Percentiles rank a stretch among this genome's conserved stretches.
phyloP scores from a whole-genome alignment of 2,329 filamentous ascomycete genomes.

The Nigrograna mackinnonii region DNA sequence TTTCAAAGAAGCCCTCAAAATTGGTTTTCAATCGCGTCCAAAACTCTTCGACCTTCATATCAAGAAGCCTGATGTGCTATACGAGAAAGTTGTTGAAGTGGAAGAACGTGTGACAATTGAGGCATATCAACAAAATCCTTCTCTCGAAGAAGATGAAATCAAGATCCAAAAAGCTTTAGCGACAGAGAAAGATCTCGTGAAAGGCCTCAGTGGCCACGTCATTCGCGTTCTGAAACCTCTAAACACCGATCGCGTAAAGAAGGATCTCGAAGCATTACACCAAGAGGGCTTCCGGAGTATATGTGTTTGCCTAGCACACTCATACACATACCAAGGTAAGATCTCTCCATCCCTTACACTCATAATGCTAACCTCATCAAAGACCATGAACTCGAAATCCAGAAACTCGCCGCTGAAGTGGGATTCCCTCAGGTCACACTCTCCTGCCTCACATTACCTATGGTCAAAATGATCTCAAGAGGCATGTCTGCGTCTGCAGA shows the following conservation, averaged over 20 bases:
- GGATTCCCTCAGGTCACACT: no score
- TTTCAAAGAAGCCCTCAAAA: slow-evolving; percentile 21
- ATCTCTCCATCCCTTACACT: slow-evolving; percentile 39
- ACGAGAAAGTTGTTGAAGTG: slow-evolving; percentile 20
- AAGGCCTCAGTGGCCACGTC: neutral
- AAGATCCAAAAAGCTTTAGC: neutral
- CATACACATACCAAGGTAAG: no score
- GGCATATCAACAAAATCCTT: neutral
- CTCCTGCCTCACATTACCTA: no score
- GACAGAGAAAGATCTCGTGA: no score
- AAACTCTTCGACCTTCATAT: slow-evolving; percentile 28
- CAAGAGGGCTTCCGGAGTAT: no score
- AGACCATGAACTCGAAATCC: slow-evolving; percentile 27
- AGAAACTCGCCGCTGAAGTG: slow-evolving; percentile 25
- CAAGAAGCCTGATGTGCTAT: slow-evolving; percentile 19
- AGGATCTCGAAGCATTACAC: neutral
- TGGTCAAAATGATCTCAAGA: slow-evolving; percentile 76
- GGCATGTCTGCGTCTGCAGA: slow-evolving; percentile 76
- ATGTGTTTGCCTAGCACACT: no score
- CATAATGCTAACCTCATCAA: slow-evolving; percentile 28
- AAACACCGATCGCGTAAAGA: neutral
- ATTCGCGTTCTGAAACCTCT: neutral
- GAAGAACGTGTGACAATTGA: slow-evolving; percentile 28
- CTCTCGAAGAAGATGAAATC: no score
- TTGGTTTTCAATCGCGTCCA: slow-evolving; percentile 27